phyloP scores from a whole-genome alignment of 345 rosid species.

The Linum tenue region DNA sequence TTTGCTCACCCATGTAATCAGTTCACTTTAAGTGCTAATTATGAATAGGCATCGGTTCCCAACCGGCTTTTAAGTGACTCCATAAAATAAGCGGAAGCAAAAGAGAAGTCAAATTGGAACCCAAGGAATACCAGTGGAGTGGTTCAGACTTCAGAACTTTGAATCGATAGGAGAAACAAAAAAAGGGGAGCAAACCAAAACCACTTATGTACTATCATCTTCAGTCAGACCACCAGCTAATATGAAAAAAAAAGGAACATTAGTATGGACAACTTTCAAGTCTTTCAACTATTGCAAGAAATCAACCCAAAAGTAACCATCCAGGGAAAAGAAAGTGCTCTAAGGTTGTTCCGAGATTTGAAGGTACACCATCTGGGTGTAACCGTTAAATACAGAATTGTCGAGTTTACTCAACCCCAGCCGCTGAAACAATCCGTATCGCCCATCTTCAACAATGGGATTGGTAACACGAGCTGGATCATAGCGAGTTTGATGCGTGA shows the following conservation, averaged over 20 bases:
- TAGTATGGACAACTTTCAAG: conserved; percentile 23
- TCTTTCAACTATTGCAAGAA: conserved; percentile 11
- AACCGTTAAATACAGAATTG: conserved; percentile 79
- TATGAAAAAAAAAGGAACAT: conserved; percentile 2
- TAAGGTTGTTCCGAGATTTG: conserved; percentile 57
- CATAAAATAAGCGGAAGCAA: too few relatives aligned
- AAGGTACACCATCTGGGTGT: conserved; percentile 94
- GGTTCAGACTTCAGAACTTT: too few relatives aligned
- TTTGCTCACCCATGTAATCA: too few relatives aligned
- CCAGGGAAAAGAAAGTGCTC: conserved; percentile 15
- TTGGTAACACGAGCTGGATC: conserved; percentile 73
- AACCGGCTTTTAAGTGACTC: too few relatives aligned
- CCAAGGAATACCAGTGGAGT: too few relatives aligned
- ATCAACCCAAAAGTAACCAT: conserved; percentile 10
- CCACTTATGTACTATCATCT: background rate
- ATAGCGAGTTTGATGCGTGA: conserved; percentile 83
- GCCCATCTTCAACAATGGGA: conserved; percentile 91
- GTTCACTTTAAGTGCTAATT: too few relatives aligned
- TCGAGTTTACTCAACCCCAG: conserved; percentile 68
- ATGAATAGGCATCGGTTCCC: too few relatives aligned
- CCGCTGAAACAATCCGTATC: conserved; percentile 56
- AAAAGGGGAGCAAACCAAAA: background rate
- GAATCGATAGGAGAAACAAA: background rate
- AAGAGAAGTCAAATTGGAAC: too few relatives aligned
- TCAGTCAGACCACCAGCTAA: background rate